A percentile compares a stretch with the other conserved stretches of the same genome.
These are phyloP conservation scores for Centaurea solstitialis DNA, from an alignment of 129 eudicot species.

Conservation along the genomic window DNA sequence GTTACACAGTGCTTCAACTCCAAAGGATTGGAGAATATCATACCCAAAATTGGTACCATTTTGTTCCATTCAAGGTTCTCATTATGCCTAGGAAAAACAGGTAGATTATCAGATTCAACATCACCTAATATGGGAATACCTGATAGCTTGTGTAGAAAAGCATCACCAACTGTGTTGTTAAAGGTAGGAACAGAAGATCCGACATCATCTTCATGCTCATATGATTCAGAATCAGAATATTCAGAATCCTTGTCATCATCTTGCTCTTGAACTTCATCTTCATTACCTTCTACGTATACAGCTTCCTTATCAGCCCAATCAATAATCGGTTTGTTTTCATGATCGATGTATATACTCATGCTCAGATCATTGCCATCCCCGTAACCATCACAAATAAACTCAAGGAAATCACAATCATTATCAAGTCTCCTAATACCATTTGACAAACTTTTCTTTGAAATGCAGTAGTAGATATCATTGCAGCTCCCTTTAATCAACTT, in stretches of 20 bases:
- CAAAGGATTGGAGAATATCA: neutral
- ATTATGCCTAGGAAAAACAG: neutral
- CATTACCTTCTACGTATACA: too few species aligned
- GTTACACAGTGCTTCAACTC: neutral
- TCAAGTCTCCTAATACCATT: neutral
- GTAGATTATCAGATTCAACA: neutral
- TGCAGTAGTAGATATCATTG: neutral
- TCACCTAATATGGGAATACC: neutral
- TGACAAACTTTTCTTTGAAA: neutral
- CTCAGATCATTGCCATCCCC: neutral
- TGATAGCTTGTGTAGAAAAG: neutral
- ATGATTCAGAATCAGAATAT: too few species aligned
- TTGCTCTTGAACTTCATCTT: neutral
- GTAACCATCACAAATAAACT: neutral
- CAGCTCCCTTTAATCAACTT: neutral
- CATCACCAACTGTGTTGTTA: neutral
- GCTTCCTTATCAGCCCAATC: neutral
- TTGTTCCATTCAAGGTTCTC: neutral
- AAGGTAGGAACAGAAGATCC: neutral
- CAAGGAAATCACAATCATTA: neutral
- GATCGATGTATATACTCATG: neutral
- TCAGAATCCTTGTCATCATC: too few species aligned
- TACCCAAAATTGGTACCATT: neutral
- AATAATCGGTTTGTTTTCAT: neutral
- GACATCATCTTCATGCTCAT: neutral